Evolutionary conservation across 768 basidiomycete species (phyloP).

Genomic region (Vararia minispora): DNA sequence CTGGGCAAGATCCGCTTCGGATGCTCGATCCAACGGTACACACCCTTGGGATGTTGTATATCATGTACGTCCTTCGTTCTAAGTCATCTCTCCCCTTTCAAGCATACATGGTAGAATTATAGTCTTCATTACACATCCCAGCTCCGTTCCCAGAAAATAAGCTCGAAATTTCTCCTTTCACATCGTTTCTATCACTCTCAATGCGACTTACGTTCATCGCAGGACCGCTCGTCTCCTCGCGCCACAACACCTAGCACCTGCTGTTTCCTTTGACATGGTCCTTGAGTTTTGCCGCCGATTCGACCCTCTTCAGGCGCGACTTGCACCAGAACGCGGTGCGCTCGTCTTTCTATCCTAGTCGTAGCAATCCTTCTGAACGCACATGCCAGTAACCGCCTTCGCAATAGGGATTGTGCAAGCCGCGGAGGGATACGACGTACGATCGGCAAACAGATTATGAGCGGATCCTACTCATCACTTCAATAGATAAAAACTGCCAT

Average conservation of each 20-base stretch:
- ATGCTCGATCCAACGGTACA: conserved; percentile 5
- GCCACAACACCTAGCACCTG: background rate
- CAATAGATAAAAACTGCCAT: conserved; percentile 40
- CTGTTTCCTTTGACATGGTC: conserved; percentile 21
- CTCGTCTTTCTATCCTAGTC: background rate
- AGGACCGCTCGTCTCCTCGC: conserved; percentile 8
- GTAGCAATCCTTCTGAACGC: conserved; percentile 6
- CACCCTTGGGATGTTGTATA: conserved; percentile 6
- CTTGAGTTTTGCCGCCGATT: conserved; percentile 53
- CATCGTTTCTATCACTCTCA: no score
- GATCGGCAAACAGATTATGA: no score
- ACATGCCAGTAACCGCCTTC: conserved; percentile 43
- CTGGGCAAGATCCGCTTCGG: conserved; percentile 9
- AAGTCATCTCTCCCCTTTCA: background rate
- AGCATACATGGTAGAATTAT: no score
- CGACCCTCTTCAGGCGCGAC: conserved; percentile 47
- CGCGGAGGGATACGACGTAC: no score
- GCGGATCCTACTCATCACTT: no score
- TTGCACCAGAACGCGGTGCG: conserved; percentile 60
- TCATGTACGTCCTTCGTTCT: conserved; percentile 4
- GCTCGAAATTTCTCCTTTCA: no score
- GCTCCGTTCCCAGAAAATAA: no score
- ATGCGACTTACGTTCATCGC: no score
- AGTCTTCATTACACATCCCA: no score
- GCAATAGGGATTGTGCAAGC: conserved; percentile 50